Conservation (phyloP, 2,329 filamentous ascomycete genomes). For the Tympanopsis confertula region DNA sequence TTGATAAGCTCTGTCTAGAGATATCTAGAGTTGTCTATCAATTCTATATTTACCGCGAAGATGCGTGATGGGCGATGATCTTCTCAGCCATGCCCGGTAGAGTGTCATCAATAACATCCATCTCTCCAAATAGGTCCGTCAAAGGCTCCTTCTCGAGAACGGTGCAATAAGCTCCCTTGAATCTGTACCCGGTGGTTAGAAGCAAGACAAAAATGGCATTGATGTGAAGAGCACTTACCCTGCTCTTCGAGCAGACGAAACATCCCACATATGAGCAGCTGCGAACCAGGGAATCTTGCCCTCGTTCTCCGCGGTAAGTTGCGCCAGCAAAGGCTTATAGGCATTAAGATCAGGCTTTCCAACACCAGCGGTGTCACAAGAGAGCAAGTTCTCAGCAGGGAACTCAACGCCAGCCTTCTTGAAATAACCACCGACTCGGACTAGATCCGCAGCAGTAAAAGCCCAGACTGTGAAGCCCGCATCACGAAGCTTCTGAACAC, state of each 20-base stretch:
- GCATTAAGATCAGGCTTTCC: conserved; percentile 36
- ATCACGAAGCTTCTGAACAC: conserved; percentile 25
- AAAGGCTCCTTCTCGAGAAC: conserved; percentile 38
- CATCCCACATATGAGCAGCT: conserved; percentile 49
- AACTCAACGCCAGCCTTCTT: conserved; percentile 32
- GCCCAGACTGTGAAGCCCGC: conserved; percentile 39
- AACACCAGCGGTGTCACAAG: conserved; percentile 33
- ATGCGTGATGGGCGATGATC: conserved; percentile 13
- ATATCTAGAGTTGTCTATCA: too few relatives aligned
- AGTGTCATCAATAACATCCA: conserved; percentile 35
- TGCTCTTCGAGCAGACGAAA: conserved; percentile 33
- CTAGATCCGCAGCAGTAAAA: conserved; percentile 36
- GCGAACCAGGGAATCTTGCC: conserved; percentile 36
- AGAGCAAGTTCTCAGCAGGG: conserved; percentile 34
- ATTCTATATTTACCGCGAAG: conserved; percentile 4
- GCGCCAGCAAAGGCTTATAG: conserved; percentile 29
- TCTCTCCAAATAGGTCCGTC: conserved; percentile 32
- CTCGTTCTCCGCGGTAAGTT: conserved; percentile 22
- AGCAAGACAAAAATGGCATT: not conserved
- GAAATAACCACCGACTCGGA: conserved; percentile 39
- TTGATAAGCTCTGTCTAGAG: too few relatives aligned
- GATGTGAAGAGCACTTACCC: conserved; percentile 16
- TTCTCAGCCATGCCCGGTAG: conserved; percentile 33
- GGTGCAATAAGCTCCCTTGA: conserved; percentile 40
- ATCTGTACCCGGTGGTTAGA: conserved; percentile 9